Percentiles rank a stretch among this genome's conserved stretches.
Conservation (phyloP, 148 eudicot genomes). For the Arbutus unedo region DNA sequence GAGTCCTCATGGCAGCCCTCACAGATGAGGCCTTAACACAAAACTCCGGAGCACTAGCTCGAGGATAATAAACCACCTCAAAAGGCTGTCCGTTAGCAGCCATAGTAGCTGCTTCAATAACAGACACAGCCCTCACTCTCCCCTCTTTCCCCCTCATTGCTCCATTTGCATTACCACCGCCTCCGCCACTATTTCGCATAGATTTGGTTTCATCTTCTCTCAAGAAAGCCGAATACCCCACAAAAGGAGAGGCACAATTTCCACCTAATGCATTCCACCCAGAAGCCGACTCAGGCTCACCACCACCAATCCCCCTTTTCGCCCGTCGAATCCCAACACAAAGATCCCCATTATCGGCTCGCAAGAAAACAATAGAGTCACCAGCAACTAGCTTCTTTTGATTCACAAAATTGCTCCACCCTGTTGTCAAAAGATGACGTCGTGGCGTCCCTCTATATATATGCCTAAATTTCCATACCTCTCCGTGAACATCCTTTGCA, state of each 20-base stretch:
- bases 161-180: constrained; percentile 14
- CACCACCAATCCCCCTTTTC: constrained; percentile 60
- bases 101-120: constrained; percentile 53
- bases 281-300: constrained; percentile 42
- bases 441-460: constrained; percentile 93
- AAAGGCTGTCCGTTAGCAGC: constrained; percentile 72
- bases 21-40: constrained; percentile 72
- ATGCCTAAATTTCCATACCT: constrained; percentile 87
- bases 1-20: constrained; percentile 62
- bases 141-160: constrained; percentile 20
- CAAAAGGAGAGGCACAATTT: constrained; percentile 31
- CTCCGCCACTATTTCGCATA: constrained; percentile 25
- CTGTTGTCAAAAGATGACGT: constrained; percentile 81
- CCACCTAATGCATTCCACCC: constrained; percentile 53
- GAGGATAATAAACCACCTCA: constrained; percentile 89
- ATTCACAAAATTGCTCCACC: constrained; percentile 92
- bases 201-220: constrained; percentile 40
- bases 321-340: constrained; percentile 89
- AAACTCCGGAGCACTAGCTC: constrained; percentile 86
- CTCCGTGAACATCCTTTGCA: constrained; percentile 89
- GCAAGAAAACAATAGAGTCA: constrained; percentile 80
- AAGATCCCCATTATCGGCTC: constrained; percentile 79
- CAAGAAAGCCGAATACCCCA: constrained; percentile 41
- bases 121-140: constrained; percentile 49
- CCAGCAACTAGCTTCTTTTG: constrained; percentile 91